Evolutionary conservation across 2,329 filamentous ascomycete genomes (phyloP), one percentile per base, ranked within the genome.

Genomic region (Tolypocladium ophioglossoides): DNA sequence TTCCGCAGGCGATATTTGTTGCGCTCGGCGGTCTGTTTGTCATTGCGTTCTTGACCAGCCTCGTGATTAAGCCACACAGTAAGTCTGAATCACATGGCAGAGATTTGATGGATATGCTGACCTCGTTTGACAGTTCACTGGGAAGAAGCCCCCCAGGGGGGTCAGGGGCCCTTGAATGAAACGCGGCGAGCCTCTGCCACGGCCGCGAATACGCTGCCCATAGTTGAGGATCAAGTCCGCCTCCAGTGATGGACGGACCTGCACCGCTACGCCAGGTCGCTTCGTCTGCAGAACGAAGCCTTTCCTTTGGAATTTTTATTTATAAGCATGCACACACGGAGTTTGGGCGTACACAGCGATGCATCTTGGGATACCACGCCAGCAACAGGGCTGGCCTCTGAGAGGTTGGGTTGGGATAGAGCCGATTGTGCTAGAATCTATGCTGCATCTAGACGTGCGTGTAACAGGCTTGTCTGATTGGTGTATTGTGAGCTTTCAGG

Each of bases 1-100:
- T 87, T 60, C 84, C 89, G 0, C 89, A 94, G 68, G 84, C 89
- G 1, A 85, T 95, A 0, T 96, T 96, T 67, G 81, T 95, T 10
- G 81, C 87, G 51, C 70, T 97, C 47, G 74, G 80, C 0, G 70
- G 72, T 9, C 74, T 88, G 0, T 95, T 95, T 66, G 79, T 72
- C 1, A 27, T 84, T 10, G 84, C 84, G 0, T 78, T 92, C 34
- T 52, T 84, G 2, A 76, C 83, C 53, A 87, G 83, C 63, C 86
- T 85, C 68, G 80, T 91, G 53, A 75, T 97, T 30, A 79, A 75
- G 63, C 86, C 91, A 4, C 77, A 88, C 74, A 76, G 91, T 95
- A 74, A 73, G 87, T 80, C 11, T 1, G 18, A 1, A 12, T 3
- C 3, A 4, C 16, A 11, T 20, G 4, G 16, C 27, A 1, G 44